Evolutionary conservation across 139 green algal genomes (phyloP), one percentile per base, ranked within the genome.

Genomic region (Chloropicon primus): DNA sequence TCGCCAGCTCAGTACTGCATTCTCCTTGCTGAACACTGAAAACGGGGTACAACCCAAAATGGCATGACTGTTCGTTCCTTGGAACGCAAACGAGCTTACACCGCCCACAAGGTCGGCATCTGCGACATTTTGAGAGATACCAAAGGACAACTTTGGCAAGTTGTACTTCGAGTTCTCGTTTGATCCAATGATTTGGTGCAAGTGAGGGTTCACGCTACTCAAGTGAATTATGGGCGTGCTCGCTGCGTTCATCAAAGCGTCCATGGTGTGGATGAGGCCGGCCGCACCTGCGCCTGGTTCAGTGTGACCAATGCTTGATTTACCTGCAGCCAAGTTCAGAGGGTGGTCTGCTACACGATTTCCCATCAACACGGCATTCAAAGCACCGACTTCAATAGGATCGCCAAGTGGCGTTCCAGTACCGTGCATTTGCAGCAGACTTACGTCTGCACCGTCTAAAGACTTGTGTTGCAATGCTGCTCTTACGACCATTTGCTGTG

Each of bases 31-130:
- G 22, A 1, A 28, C 71, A 28, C 21, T 27, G 28, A 53, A 1
- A 62, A 21, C 0, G 74, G 21, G 23, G 10, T 27, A 1, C 62
- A 25, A 26, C 24, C 53, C 26, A 92, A 77, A 22, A 92, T 71
- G 5, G 87, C 54, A 76, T 93, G 88, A 22, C 88, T 88, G 82
- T 95, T 95, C 77, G 87, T 94, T 28, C 90, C 87, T 73, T 96
- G 91, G 79, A 92, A 96, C 0, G 91, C 91, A 82, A 96, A 96
- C 0, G 88, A 88, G 78, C 85, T 92, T 5, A 94, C 81, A 23
- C 87, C 86, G 0, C 24, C 0, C 41, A 62, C 41, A 62, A 62
- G 5, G 41, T 62, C 41, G 17, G 41, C 41, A 62, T 62, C 41
- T 62, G 10, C 41, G 17, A 17, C 41, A 62, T 62, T 62, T 17